These are phyloP conservation scores for Dryadomyces quercivorus DNA, from an alignment of 2,329 filamentous ascomycete genomes.

Conservation along the genomic window DNA sequence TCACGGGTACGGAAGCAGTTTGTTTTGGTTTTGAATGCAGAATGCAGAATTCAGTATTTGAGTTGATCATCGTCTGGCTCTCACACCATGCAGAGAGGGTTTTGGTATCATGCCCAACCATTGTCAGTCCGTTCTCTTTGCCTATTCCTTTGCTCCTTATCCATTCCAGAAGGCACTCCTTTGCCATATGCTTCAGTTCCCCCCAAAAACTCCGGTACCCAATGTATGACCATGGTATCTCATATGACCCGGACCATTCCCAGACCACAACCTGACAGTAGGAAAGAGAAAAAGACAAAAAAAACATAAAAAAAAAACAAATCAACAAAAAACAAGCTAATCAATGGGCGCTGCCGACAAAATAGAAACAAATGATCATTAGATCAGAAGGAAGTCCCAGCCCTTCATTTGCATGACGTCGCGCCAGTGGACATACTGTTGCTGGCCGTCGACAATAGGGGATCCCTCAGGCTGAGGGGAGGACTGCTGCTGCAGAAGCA, in stretches of 20 bases:
- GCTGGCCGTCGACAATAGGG: slow-evolving; percentile 17
- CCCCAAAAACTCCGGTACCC: not conserved
- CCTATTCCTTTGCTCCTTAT: not conserved
- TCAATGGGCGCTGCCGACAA: not conserved
- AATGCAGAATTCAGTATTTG: not conserved
- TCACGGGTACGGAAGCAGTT: not conserved
- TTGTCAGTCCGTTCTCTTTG: not conserved
- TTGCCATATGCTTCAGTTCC: not conserved
- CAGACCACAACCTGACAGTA: not conserved
- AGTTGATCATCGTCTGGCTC: not conserved
- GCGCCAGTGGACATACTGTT: slow-evolving; percentile 79
- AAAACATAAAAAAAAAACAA: not conserved
- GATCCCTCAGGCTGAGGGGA: slow-evolving; percentile 18
- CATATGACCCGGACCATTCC: not conserved
- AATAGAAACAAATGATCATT: slow-evolving; percentile 14
- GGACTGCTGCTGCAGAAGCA: slow-evolving; percentile 13
- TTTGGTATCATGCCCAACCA: not conserved
- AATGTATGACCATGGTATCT: not conserved
- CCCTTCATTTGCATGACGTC: slow-evolving; percentile 84
- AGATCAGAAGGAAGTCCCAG: slow-evolving; percentile 91
- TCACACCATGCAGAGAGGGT: not conserved
- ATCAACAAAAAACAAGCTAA: not conserved
- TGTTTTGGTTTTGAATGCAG: not conserved
- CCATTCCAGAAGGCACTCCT: not conserved
- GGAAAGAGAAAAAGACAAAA: not conserved